Base-by-base conservation (phyloP, 305 asterid species). In the Solanum hybrid region DNA sequence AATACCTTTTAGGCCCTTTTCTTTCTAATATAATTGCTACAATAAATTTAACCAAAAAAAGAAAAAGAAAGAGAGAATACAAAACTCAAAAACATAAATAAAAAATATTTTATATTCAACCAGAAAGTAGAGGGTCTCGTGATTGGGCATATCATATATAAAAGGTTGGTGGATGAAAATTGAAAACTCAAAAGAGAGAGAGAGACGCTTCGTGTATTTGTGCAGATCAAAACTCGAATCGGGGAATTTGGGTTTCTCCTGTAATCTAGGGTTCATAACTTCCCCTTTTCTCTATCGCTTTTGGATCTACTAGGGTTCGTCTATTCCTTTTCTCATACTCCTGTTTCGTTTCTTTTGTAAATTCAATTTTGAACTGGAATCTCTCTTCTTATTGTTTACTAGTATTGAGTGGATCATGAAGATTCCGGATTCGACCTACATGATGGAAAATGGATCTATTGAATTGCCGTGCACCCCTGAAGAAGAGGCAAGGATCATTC, bases 381-480 rank as follows among this genome's bases (percentile, higher is more conserved):
- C 36, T 89, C 37, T 86, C 26, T 66, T 79, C 9, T 27, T n/a
- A 38, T 60, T 24, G 46, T 76, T 46, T 22, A 20, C 82, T 90
- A 38, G 80, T 51, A 71, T 86, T 87, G 89, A 10, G 71, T 84
- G 89, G 95, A 93, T 94, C 93, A 97, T 96, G 99, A 97, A 97
- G 91, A 96, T 97, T 90, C 98, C 95, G 86, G 99, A 95, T 95
- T 93, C 96, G 29, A 89, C 95, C 46, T 91, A 89, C 90, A 93
- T 96, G 96, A 92, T 94, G 98, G 98, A 95, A 92, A 95, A 95
- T 56, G 98, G 98, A 92, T 93, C 97, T 72, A 95, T 95, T 90
- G 95, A 94, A 88, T 92, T 97, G 90, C 97, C 99, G 32, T 94
- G 96, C 96, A 93, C 93, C 91, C 98, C 99, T 11, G 98, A 95